Conservation (phyloP, 495 filamentous ascomycete species). For the Aspergillus homomorphus region DNA sequence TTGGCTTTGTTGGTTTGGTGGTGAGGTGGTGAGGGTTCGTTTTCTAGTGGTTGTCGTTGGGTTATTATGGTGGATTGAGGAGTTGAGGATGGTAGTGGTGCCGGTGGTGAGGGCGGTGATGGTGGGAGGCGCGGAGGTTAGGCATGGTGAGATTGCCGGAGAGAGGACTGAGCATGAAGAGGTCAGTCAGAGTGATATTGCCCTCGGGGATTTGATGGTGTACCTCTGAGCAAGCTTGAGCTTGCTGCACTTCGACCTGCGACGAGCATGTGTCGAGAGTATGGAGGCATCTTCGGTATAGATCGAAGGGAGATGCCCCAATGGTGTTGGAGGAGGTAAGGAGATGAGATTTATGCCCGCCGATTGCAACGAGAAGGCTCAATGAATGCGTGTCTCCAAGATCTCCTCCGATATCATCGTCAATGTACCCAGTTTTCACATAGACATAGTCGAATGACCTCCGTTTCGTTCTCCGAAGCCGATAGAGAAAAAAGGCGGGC, state of each 20-base stretch:
- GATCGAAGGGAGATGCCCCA: no score
- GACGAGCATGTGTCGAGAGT: conserved; percentile 26
- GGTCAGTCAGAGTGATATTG: background rate
- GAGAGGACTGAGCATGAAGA: no score
- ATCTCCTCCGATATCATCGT: background rate
- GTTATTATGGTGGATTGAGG: background rate
- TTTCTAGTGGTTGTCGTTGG: background rate
- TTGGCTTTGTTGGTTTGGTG: conserved; percentile 1
- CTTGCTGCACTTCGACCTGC: conserved; percentile 7
- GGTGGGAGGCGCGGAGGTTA: no score
- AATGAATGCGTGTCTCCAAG: background rate
- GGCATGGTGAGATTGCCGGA: no score
- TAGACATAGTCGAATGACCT: background rate
- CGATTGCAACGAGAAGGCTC: background rate
- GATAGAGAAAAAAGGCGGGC: background rate
- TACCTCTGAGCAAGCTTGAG: background rate
- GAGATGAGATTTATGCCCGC: background rate
- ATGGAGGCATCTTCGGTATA: conserved; percentile 17
- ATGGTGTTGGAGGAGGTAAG: background rate
- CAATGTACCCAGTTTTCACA: background rate
- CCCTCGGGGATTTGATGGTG: background rate
- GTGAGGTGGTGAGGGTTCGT: background rate
- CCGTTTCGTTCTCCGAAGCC: background rate
- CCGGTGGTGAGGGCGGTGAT: background rate
- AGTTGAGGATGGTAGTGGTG: background rate